A percentile compares a stretch with the other conserved stretches of the same genome.
These are phyloP conservation scores for Trametes meyenii DNA, from an alignment of 768 basidiomycete genomes.

Conservation along the genomic window DNA sequence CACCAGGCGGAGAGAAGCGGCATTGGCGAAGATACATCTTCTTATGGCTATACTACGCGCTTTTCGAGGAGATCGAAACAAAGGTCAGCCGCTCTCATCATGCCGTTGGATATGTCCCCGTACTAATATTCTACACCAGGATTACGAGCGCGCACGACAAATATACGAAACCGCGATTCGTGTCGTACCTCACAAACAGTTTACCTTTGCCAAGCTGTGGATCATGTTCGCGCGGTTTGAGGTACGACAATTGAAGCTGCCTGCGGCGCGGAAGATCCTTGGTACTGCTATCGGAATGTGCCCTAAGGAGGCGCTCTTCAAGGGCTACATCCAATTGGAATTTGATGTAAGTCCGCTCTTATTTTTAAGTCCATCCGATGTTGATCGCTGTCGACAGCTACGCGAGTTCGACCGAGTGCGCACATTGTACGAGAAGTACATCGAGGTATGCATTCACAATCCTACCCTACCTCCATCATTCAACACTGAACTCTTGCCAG, in stretches of 20 bases:
- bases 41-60: conserved; percentile 92
- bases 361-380: neutral
- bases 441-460: conserved; percentile 63
- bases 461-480: neutral
- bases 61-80: conserved; percentile 96
- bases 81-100: conserved; percentile 54
- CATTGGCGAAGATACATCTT: conserved; percentile 91
- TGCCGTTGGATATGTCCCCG: neutral
- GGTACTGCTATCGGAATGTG: conserved; percentile 94
- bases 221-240: conserved; percentile 91
- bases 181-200: conserved; percentile 93
- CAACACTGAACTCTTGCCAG: conserved; percentile 35
- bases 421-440: conserved; percentile 88
- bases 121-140: conserved; percentile 47
- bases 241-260: conserved; percentile 77
- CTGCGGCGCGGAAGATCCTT: conserved; percentile 84
- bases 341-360: conserved; percentile 62
- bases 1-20: conserved; percentile 91
- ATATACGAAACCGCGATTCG: conserved; percentile 89
- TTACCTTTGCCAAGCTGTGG: conserved; percentile 99
- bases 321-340: conserved; percentile 93
- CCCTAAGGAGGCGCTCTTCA: conserved; percentile 94
- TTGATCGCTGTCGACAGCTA: conserved; percentile 49
- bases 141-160: conserved; percentile 82
- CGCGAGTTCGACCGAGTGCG: conserved; percentile 96